Conservation (phyloP, 257 asterid species). For the Nicotiana attenuata region DNA sequence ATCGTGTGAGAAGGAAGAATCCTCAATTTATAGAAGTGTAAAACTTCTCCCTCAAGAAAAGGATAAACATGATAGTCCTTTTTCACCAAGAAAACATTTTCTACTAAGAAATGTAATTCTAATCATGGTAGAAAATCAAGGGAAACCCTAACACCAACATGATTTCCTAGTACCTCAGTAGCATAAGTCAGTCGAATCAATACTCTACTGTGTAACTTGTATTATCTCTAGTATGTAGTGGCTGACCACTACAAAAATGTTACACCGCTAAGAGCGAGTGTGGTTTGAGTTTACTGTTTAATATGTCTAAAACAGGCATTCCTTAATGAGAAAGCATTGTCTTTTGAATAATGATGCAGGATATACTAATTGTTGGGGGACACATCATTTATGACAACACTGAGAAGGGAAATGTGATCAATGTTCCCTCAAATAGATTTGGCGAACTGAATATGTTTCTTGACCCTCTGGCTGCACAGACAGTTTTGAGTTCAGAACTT, state of each 20-base stretch:
- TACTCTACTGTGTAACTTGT: neutral
- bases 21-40: too few relatives aligned
- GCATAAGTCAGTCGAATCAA: neutral
- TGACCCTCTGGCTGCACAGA: conserved; percentile 67
- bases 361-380: conserved; percentile 68
- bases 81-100: too few relatives aligned
- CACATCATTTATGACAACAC: conserved; percentile 26
- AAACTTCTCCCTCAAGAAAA: too few relatives aligned
- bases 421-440: conserved; percentile 47
- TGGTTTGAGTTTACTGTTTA: neutral
- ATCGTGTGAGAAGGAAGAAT: too few relatives aligned
- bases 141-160: too few relatives aligned
- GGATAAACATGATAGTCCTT: too few relatives aligned
- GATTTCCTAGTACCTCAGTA: neutral
- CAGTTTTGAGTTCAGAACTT: conserved; percentile 39
- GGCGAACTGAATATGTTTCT: conserved; percentile 81
- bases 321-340: neutral
- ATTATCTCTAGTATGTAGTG: too few relatives aligned
- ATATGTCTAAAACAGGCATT: neutral
- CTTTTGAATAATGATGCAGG: conserved; percentile 32
- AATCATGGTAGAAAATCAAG: too few relatives aligned
- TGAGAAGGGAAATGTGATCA: conserved; percentile 59
- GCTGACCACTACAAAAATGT: too few relatives aligned
- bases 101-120: too few relatives aligned
- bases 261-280: too few relatives aligned